These are phyloP conservation scores for Omphalotus guepiniiformis DNA, from an alignment of 768 basidiomycete species.

Conservation along the genomic window DNA sequence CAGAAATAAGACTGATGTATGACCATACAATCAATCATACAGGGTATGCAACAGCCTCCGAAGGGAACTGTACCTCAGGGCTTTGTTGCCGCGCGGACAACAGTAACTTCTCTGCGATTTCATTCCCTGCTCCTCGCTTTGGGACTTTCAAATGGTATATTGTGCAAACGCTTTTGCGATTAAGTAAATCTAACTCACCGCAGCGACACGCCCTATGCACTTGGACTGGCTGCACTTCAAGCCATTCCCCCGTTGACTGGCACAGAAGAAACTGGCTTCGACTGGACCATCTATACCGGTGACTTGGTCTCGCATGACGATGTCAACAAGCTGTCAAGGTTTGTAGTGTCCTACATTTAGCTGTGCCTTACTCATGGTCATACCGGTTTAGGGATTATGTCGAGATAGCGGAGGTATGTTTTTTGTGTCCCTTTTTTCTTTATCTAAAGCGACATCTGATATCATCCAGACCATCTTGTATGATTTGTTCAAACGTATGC, in stretches of 20 bases:
- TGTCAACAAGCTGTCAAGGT: constrained; percentile 60
- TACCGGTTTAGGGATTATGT: constrained; percentile 45
- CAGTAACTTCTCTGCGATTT: constrained; percentile 35
- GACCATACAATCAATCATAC: background rate
- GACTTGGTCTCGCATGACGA: constrained; percentile 73
- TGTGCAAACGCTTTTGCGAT: background rate
- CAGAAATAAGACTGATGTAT: no score
- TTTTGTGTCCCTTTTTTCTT: background rate
- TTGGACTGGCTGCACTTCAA: constrained; percentile 56
- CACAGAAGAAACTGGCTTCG: constrained; percentile 57
- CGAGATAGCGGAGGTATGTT: constrained; percentile 57
- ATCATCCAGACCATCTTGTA: constrained; percentile 51
- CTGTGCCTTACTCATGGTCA: background rate
- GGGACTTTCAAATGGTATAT: constrained; percentile 57
- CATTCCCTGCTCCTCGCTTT: constrained; percentile 63
- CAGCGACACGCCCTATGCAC: constrained; percentile 62
- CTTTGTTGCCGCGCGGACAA: constrained; percentile 61
- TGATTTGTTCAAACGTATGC: constrained; percentile 57
- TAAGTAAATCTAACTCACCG: background rate
- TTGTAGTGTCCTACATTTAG: constrained; percentile 13
- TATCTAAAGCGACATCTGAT: background rate
- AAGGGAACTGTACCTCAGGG: constrained; percentile 67
- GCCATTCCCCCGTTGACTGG: constrained; percentile 65
- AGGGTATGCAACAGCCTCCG: constrained; percentile 51
- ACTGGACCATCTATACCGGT: constrained; percentile 66